Base-by-base conservation (phyloP, 345 rosid species). In the Litchi chinensis region DNA sequence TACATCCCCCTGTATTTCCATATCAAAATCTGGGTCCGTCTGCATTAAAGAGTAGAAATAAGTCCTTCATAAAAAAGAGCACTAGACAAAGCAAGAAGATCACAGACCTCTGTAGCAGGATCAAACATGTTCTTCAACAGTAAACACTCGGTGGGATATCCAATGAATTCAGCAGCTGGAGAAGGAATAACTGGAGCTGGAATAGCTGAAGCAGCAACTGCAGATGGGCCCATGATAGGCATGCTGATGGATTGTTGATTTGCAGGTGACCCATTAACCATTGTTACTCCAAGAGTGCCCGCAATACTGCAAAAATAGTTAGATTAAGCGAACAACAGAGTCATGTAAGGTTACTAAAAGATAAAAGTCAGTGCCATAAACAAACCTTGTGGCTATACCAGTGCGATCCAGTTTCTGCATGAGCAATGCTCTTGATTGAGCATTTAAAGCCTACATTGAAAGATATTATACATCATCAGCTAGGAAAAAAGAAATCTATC, bases 321-420 rank as follows among this genome's bases (percentile, higher is more conserved):
- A 68, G 26, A 24, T 18, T 66, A 63, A 82, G 69, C 65, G 32
- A 19, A 50, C 37, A 37, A n/a, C 52, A 54, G 37, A 32, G 19
- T 26, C 11, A 41, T 69, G 50, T 32, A 69, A 67, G 52, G 3
- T 11, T 56, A 68, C 18, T 3, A 79, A 67, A 65, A 85, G 57
- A 52, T 8, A 24, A 28, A 28, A 19, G 60, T 22, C 9, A 40
- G 22, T 24, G 44, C 52, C 70, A 24, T 6, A 71, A 74, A 87
- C 86, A 39, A 70, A 94, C 98, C 96, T 91, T 10, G 93, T 83
- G 41, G 97, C 90, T 57, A 84, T 87, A 80, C 97, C 97, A 37
- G 97, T 86, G 65, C 98, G 98, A 84, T 95, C 98, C 87, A 95
- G 89, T 82, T 91, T 95, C 86, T 77, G 87, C 98, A 95, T 95